phyloP scores from a whole-genome alignment of 2,329 filamentous ascomycete species.

The Sporothrix variecibatus region DNA sequence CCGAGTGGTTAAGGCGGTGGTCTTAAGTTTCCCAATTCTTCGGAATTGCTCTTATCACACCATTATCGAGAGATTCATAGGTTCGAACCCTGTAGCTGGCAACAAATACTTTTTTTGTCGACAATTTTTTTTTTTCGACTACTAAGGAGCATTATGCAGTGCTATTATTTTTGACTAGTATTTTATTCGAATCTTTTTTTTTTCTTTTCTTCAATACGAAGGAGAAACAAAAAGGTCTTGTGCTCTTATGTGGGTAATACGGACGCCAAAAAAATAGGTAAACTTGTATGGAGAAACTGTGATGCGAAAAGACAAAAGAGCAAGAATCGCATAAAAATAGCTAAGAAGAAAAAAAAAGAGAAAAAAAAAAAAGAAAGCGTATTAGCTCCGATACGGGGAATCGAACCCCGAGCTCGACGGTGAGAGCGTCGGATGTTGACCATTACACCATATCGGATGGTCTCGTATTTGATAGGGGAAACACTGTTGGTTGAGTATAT shows the following conservation, averaged over 20 bases:
- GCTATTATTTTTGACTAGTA: background rate
- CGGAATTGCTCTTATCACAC: slow-evolving; percentile 24
- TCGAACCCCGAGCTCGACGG: slow-evolving; percentile 31
- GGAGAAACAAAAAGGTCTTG: background rate
- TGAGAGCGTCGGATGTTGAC: slow-evolving; percentile 31
- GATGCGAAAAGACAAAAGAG: background rate
- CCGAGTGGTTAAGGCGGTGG: slow-evolving; percentile 32
- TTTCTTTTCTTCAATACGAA: no score
- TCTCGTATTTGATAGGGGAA: background rate
- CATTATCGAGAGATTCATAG: slow-evolving; percentile 32
- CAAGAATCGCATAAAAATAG: no score
- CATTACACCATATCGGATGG: slow-evolving; percentile 31
- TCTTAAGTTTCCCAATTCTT: slow-evolving; percentile 25
- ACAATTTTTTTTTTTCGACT: background rate
- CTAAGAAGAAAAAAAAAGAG: background rate
- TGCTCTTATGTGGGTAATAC: no score
- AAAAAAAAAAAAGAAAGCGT: background rate
- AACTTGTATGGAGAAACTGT: background rate
- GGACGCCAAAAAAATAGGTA: background rate
- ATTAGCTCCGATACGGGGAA: slow-evolving; percentile 30
- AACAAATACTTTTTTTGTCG: slow-evolving; percentile 1
- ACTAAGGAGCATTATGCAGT: no score
- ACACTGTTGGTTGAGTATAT: background rate
- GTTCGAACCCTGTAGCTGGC: slow-evolving; percentile 32
- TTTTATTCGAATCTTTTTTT: background rate